A percentile compares a stretch with the other conserved stretches of the same genome.
Conservation (phyloP, 2,329 filamentous ascomycete species). For the Pseudogymnoascus sp. region DNA sequence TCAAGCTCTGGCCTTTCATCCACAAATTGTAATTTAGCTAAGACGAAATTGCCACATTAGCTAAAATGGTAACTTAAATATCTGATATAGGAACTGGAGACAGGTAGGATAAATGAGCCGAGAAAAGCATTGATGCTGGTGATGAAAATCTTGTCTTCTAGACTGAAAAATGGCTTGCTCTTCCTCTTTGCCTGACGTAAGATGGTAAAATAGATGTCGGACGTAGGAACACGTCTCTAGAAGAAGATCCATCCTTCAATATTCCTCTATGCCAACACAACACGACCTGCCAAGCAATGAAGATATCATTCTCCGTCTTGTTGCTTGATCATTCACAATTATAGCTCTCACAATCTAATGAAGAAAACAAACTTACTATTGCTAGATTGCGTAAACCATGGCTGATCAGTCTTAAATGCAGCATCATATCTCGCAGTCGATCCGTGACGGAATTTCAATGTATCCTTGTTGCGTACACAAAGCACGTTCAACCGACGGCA, state of each 20-base stretch:
- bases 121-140: neutral
- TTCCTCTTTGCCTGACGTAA: neutral
- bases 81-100: neutral
- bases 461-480: neutral
- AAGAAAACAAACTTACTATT: slow-evolving; percentile 18
- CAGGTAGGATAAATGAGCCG: neutral
- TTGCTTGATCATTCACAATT: neutral
- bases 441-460: slow-evolving; percentile 25
- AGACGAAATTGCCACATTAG: neutral
- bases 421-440: slow-evolving; percentile 27
- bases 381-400: slow-evolving; percentile 25
- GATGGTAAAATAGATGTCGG: neutral
- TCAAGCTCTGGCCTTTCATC: neutral
- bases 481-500: neutral
- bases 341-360: neutral
- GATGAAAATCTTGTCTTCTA: neutral
- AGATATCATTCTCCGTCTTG: neutral
- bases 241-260: neutral
- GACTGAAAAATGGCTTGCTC: neutral
- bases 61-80: neutral
- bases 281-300: neutral
- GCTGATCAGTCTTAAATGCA: slow-evolving; percentile 27
- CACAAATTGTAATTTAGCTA: neutral
- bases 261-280: neutral
- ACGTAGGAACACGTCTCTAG: neutral